Percentiles rank a stretch among this genome's conserved stretches.
Conservation (phyloP, 177 flowering plant species). For the Telopea speciosissima region DNA sequence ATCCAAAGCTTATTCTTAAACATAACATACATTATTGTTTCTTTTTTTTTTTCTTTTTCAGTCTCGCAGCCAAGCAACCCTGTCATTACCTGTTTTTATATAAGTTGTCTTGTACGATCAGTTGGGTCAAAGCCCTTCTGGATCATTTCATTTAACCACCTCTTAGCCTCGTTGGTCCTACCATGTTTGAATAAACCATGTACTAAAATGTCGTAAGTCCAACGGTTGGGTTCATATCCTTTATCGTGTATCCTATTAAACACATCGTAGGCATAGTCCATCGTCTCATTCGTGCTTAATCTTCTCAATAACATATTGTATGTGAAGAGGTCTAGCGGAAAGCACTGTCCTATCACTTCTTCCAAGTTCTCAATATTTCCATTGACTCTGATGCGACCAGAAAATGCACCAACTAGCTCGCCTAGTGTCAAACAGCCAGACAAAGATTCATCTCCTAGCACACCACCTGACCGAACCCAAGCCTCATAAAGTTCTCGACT, state of each 20-base stretch:
- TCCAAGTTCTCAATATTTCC: constrained; percentile 37
- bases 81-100: background rate
- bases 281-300: constrained; percentile 18
- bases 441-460: constrained; percentile 17
- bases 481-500: constrained; percentile 30
- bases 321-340: constrained; percentile 47
- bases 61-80: background rate
- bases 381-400: constrained; percentile 22
- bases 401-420: constrained; percentile 47
- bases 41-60: background rate
- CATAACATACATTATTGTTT: background rate
- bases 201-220: constrained; percentile 53
- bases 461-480: constrained; percentile 36
- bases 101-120: background rate
- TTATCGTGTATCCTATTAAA: constrained; percentile 37
- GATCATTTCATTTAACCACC: constrained; percentile 48
- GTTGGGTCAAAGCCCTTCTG: constrained; percentile 33
- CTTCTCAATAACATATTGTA: constrained; percentile 62
- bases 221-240: constrained; percentile 59
- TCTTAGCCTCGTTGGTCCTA: constrained; percentile 42
- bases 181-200: constrained; percentile 44
- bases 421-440: constrained; percentile 31
- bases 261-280: constrained; percentile 37
- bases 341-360: constrained; percentile 39
- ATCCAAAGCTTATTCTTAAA: background rate